Percentiles rank a stretch among this genome's conserved stretches.
These are phyloP conservation scores for Plasmodium gonderi DNA, from an alignment of 169 alveolate species.

Conservation along the genomic window DNA sequence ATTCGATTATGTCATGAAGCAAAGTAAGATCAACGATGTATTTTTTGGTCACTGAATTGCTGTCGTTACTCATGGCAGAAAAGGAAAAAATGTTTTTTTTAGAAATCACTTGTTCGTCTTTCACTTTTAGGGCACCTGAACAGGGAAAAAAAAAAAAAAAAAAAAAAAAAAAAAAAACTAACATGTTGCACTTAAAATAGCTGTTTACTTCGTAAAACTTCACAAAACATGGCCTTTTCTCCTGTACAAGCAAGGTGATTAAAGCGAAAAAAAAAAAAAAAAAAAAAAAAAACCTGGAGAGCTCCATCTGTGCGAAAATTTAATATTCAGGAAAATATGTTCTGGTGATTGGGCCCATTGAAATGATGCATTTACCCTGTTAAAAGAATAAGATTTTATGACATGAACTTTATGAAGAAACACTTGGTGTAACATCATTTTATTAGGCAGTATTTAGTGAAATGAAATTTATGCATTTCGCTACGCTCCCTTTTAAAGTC, in stretches of 20 bases:
- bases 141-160: neutral
- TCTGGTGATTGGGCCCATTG: constrained; percentile 97
- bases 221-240: no score
- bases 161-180: neutral
- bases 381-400: neutral
- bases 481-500: neutral
- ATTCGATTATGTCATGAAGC: constrained; percentile 82
- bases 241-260: no score
- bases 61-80: constrained; percentile 89
- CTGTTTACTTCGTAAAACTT: no score
- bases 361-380: constrained; percentile 93
- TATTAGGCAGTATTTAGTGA: no score
- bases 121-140: constrained; percentile 90
- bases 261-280: neutral
- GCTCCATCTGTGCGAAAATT: constrained; percentile 95
- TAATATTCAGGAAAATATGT: constrained; percentile 89
- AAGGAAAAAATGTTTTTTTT: constrained; percentile 79
- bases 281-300: constrained; percentile 89
- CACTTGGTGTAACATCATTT: no score
- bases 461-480: neutral
- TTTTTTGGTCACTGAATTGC: constrained; percentile 85
- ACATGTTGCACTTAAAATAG: no score
- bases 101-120: constrained; percentile 81
- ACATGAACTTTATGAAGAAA: no score
- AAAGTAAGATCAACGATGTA: constrained; percentile 85